Base-by-base conservation (phyloP, 2,329 filamentous ascomycete genomes). In the Rhynchosporium secalis region DNA sequence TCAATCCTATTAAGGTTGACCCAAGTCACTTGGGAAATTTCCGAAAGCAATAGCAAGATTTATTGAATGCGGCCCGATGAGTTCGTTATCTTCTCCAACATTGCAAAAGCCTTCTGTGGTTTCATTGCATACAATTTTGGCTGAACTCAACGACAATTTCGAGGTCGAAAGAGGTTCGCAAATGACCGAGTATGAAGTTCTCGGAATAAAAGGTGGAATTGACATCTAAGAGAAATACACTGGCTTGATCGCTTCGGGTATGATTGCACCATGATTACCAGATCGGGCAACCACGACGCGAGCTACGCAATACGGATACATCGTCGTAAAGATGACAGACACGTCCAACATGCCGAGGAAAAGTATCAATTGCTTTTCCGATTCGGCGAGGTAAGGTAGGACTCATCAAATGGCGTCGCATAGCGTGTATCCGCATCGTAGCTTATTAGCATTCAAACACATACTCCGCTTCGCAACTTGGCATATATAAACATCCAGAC, bases 231-330 rank as follows among this genome's bases (percentile, higher is more conserved):
- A 6, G 33, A 36, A 5, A 36, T 6, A 10, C 33, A 5, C 5
- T 5, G 33, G 33, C 9, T 36, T 10, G 33, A 36, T 6, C 6
- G 6, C 33, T 20, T 20, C 8, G 9, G n/a, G 43, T n/a, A 15
- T 49, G 33, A 4, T 20, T 58, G 26, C 57, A 29, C 47, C 48
- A 2, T 20, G 36, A 20, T 33, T 59, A 10, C 57, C 57, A 3
- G 41, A 52, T 59, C 38, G 20, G 57, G 57, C 13, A 59, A 52
- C 28, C 47, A 41, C 26, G n/a, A 49, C n/a, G 56, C 56, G 26
- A 26, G 36, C 6, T 36, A 36, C 20, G 6, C 3, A n/a, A 29
- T 8, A 41, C 4, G 13, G 8, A 29, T 3, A 41, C 4, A 29
- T 31, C 26, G 9, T 41, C 36, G 36, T 41, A 29, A 36, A 41